Evolutionary conservation across 2,329 filamentous ascomycete genomes (phyloP).

Genomic region (Fusarium secorum): DNA sequence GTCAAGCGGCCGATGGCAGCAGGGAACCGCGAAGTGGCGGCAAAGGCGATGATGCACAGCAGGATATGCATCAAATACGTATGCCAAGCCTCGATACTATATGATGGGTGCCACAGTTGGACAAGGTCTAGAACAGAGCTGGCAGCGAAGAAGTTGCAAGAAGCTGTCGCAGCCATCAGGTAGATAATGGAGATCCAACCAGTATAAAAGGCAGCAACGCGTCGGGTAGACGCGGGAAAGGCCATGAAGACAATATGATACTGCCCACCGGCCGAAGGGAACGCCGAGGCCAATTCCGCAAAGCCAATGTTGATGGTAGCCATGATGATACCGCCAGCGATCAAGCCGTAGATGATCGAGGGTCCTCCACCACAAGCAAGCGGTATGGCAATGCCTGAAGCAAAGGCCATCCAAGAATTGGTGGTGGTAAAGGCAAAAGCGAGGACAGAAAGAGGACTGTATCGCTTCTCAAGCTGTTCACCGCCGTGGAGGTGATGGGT

Average conservation of each 20-base stretch:
- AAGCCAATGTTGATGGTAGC: slow-evolving; percentile 38
- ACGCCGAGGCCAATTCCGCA: slow-evolving; percentile 39
- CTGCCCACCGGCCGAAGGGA: slow-evolving; percentile 39
- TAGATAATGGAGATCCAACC: slow-evolving; percentile 40
- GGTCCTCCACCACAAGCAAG: slow-evolving; percentile 39
- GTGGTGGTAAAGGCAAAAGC: slow-evolving; percentile 41
- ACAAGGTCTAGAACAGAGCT: slow-evolving; percentile 37
- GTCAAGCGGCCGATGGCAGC: slow-evolving; percentile 37
- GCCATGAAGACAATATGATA: slow-evolving; percentile 42
- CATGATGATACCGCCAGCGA: slow-evolving; percentile 35
- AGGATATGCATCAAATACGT: slow-evolving; percentile 39
- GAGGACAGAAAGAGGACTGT: slow-evolving; percentile 38
- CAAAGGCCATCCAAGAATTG: slow-evolving; percentile 42
- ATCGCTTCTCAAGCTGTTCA: slow-evolving; percentile 35
- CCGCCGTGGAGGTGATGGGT: neutral
- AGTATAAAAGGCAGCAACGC: slow-evolving; percentile 36
- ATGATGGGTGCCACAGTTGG: slow-evolving; percentile 30
- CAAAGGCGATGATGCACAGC: slow-evolving; percentile 35
- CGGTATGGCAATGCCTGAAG: slow-evolving; percentile 36
- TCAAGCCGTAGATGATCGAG: slow-evolving; percentile 38
- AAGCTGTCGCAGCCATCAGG: slow-evolving; percentile 38
- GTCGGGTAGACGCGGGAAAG: slow-evolving; percentile 35
- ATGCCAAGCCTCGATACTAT: slow-evolving; percentile 36
- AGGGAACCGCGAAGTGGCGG: slow-evolving; percentile 30
- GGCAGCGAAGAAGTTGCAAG: slow-evolving; percentile 41